Evolutionary conservation across 2,329 filamentous ascomycete genomes (phyloP), one percentile per base, ranked within the genome.

Genomic region (Neoascochyta sp.): DNA sequence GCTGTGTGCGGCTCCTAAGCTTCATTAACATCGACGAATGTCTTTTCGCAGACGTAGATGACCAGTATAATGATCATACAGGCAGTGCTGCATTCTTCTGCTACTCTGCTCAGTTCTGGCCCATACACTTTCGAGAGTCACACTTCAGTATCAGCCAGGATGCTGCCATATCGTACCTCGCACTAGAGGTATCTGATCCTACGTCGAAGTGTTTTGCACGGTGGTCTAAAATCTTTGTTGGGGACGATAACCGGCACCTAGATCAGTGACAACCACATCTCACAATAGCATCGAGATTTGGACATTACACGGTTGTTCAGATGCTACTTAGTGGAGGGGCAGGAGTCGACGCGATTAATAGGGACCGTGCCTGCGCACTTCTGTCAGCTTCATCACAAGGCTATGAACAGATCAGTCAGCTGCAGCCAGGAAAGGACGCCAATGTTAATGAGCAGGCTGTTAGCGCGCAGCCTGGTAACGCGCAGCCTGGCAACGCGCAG

Each of bases 61-160:
- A 13, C 11, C 29, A 14, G 24, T 9, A 16, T 22, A n/a, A 16
- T 27, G n/a, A 22, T 15, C 10, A 18, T 23, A 10, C 3, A 20
- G 15, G 7, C 11, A 21, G n/a, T 14, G 8, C 27, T 20, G 23
- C 36, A 3, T 36, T 42, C 9, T 21, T 34, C n/a, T 18, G 31
- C 18, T 42, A 42, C 22, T 34, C 33, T 9, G 36, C 40, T 12
- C 28, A 3, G 9, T 43, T 38, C 17, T 43, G 36, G 40, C 16
- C 14, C 26, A 22, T 35, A 22, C 40, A 43, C 28, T 28, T 43
- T 20, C 30, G 36, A 13, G 25, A 43, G 16, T 31, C 33, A 7
- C 29, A 13, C n/a, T 32, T 38, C 9, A 28, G 29, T 19, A 24
- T 22, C 14, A 27, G 32, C 13, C 22, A 28, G 16, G 16, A 22